Evolutionary conservation across 1,284 basidiomycete genomes (phyloP).

Genomic region (Rhodotorula sp.): DNA sequence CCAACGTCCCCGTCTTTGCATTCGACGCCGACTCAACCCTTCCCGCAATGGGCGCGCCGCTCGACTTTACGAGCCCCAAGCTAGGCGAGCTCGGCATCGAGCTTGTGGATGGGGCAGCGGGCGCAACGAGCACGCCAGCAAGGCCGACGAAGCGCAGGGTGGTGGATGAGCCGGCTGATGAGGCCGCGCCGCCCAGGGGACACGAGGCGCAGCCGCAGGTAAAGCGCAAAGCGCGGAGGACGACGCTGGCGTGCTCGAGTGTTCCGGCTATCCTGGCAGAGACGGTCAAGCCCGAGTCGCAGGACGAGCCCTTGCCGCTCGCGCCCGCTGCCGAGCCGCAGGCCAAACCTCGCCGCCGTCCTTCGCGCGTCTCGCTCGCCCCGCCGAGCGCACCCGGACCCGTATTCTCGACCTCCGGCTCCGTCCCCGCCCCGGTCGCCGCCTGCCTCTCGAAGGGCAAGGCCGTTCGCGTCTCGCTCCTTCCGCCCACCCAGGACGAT

Average conservation of each 20-base stretch:
- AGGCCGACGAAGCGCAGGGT: neutral
- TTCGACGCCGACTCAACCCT: constrained; percentile 12
- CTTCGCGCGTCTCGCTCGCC: constrained; percentile 9
- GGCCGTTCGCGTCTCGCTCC: constrained; percentile 14
- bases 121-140: constrained; percentile 17
- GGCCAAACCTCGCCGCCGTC: neutral
- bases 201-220: neutral
- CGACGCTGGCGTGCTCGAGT: neutral
- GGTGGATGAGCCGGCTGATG: neutral
- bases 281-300: neutral
- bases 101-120: neutral
- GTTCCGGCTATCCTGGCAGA: neutral
- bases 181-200: neutral
- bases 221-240: neutral
- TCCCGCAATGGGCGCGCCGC: constrained; percentile 26
- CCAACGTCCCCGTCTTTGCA: neutral
- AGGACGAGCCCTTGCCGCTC: neutral
- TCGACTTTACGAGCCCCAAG: neutral
- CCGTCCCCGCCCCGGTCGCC: neutral
- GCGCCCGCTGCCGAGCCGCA: neutral
- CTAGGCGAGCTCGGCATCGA: neutral
- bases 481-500: neutral
- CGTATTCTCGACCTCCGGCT: neutral
- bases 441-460: neutral
- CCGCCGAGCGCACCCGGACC: neutral